These are phyloP conservation scores for Geotrichum cucujoidarum DNA, from an alignment of 1,139 yeast genomes.

Conservation along the genomic window DNA sequence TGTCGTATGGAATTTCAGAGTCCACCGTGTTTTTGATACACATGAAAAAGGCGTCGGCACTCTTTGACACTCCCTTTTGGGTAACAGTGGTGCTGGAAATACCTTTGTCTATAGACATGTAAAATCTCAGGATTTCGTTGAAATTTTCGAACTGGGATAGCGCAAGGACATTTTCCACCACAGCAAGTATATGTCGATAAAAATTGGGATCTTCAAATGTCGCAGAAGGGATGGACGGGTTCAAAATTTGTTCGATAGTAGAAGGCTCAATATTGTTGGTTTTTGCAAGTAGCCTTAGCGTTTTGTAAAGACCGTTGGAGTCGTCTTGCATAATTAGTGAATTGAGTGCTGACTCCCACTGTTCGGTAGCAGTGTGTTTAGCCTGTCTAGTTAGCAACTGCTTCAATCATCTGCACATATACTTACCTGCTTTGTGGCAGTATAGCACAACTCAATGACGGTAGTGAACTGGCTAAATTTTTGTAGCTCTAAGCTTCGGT, in stretches of 20 bases:
- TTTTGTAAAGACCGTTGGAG: slow-evolving; percentile 1
- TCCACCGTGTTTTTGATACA: slow-evolving; percentile 7
- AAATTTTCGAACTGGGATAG: slow-evolving; percentile 8
- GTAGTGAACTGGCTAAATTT: slow-evolving; percentile 15
- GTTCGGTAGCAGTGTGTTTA: slow-evolving; percentile 1
- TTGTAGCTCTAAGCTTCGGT: slow-evolving; percentile 11
- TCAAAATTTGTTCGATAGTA: slow-evolving; percentile 1
- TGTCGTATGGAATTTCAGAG: slow-evolving; percentile 3
- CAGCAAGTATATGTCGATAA: slow-evolving; percentile 7
- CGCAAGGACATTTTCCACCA: slow-evolving; percentile 6
- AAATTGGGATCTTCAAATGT: slow-evolving; percentile 9
- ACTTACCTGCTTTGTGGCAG: slow-evolving; percentile 15
- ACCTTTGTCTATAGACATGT: neutral
- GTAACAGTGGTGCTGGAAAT: neutral
- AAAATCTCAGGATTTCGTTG: slow-evolving; percentile 12
- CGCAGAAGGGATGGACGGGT: neutral
- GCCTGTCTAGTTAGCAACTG: slow-evolving; percentile 1
- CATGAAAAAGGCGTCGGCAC: slow-evolving; percentile 13
- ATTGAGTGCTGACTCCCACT: slow-evolving; percentile 13
- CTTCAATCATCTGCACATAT: neutral
- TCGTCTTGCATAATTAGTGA: slow-evolving; percentile 10
- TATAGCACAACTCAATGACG: slow-evolving; percentile 13
- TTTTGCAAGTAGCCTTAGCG: slow-evolving; percentile 6
- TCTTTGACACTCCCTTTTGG: slow-evolving; percentile 3
- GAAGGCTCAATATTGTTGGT: slow-evolving; percentile 3